Evolutionary conservation across 768 basidiomycete genomes (phyloP).

Genomic region (Agaricus sinodeliciosus): DNA sequence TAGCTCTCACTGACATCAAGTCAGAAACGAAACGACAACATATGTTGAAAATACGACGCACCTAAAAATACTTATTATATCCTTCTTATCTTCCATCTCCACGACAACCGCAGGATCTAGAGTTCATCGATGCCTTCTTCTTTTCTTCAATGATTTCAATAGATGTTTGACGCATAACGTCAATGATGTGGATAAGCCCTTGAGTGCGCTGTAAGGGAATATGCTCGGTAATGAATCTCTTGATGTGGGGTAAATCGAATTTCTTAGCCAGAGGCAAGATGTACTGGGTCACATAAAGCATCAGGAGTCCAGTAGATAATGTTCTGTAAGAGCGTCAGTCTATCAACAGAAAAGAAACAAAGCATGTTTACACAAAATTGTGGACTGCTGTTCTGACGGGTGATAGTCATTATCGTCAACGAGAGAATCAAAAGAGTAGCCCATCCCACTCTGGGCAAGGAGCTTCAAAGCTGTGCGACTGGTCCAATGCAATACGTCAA

Average conservation of each 20-base stretch:
- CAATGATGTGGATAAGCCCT: slow-evolving; percentile 21
- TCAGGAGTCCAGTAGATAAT: neutral
- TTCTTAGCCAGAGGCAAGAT: slow-evolving; percentile 14
- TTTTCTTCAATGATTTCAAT: slow-evolving; percentile 29
- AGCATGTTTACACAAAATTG: too few species aligned
- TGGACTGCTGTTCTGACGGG: too few species aligned
- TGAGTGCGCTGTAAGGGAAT: slow-evolving; percentile 24
- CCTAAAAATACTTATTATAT: slow-evolving; percentile 41
- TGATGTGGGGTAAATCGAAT: slow-evolving; percentile 23
- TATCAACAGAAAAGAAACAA: too few species aligned
- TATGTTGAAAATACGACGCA: slow-evolving; percentile 17
- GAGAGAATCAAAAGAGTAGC: slow-evolving; percentile 35
- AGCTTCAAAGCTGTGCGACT: slow-evolving; percentile 44
- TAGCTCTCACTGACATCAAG: slow-evolving; percentile 23
- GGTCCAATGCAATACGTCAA: slow-evolving; percentile 29
- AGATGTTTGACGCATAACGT: slow-evolving; percentile 28
- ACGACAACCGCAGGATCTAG: slow-evolving; percentile 25
- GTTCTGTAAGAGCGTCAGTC: neutral
- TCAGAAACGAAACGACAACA: neutral
- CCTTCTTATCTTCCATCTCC: slow-evolving; percentile 34
- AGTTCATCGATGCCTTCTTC: slow-evolving; percentile 26
- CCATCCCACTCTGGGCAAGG: slow-evolving; percentile 43
- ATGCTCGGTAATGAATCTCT: slow-evolving; percentile 25
- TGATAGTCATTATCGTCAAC: too few species aligned
- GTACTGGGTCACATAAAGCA: neutral